Evolutionary conservation across 2,329 filamentous ascomycete species (phyloP).

Genomic region (Karstenula rhodostoma): DNA sequence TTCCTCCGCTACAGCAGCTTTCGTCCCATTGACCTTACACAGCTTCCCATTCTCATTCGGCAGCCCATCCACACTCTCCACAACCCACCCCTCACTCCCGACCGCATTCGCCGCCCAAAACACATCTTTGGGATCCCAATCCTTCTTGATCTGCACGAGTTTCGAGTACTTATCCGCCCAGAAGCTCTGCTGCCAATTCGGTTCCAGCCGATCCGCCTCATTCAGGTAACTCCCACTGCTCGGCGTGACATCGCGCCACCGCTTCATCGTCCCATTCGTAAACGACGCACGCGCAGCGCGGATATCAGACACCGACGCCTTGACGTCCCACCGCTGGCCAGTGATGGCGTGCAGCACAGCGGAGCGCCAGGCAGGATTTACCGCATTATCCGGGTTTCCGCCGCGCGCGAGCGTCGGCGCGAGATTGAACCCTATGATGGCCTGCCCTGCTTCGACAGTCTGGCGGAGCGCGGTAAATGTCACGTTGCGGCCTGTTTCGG

Average conservation of each 20-base stretch:
- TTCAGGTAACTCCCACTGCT: constrained; percentile 44
- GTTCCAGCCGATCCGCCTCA: constrained; percentile 47
- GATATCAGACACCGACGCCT: constrained; percentile 20
- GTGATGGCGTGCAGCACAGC: constrained; percentile 34
- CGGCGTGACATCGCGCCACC: constrained; percentile 34
- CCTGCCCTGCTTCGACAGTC: constrained; percentile 34
- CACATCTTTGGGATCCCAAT: constrained; percentile 30
- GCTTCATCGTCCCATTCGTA: constrained; percentile 34
- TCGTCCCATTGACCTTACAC: constrained; percentile 25
- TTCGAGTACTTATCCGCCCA: constrained; percentile 42
- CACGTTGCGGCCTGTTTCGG: constrained; percentile 31
- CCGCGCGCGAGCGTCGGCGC: constrained; percentile 28
- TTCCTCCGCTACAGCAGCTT: neutral
- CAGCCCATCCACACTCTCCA: constrained; percentile 31
- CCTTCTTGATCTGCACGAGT: constrained; percentile 29
- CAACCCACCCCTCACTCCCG: constrained; percentile 33
- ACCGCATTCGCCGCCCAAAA: constrained; percentile 36
- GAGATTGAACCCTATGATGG: constrained; percentile 30
- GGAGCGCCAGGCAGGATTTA: constrained; percentile 38
- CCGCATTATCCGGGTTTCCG: constrained; percentile 33
- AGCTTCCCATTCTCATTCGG: constrained; percentile 37
- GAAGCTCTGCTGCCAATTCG: constrained; percentile 47
- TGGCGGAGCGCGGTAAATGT: constrained; percentile 35
- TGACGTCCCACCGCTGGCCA: constrained; percentile 17
- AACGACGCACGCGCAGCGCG: constrained; percentile 22